These are phyloP conservation scores for Choiromyces venosus DNA, from an alignment of 495 filamentous ascomycete species.

Conservation along the genomic window DNA sequence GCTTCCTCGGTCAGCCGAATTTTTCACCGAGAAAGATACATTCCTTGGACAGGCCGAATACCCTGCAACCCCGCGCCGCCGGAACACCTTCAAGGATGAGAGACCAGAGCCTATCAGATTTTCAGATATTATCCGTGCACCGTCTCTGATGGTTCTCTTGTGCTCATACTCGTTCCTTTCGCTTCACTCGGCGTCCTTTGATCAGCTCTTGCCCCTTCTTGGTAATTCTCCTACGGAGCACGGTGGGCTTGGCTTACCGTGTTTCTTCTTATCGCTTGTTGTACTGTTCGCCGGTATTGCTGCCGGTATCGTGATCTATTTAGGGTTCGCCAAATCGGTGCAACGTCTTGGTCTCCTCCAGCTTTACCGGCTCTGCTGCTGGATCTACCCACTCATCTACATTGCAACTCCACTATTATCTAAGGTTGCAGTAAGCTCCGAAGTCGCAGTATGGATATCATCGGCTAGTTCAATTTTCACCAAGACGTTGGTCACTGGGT, in stretches of 20 bases:
- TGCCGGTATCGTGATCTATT: constrained; percentile 43
- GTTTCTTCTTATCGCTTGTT: constrained; percentile 44
- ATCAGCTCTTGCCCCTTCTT: constrained; percentile 47
- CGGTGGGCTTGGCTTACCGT: constrained; percentile 48
- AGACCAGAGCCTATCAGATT: constrained; percentile 45
- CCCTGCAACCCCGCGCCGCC: constrained; percentile 22
- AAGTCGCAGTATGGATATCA: constrained; percentile 38
- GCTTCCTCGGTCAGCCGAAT: constrained; percentile 32
- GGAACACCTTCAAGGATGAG: constrained; percentile 40
- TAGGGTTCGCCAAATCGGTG: constrained; percentile 40
- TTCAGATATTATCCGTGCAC: constrained; percentile 45
- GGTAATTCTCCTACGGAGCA: constrained; percentile 46
- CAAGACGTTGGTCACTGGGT: constrained; percentile 45
- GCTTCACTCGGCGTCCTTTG: constrained; percentile 48
- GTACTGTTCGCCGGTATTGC: constrained; percentile 43
- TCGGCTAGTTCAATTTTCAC: constrained; percentile 44
- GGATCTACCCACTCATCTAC: constrained; percentile 47
- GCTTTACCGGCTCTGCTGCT: constrained; percentile 44
- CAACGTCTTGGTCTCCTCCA: constrained; percentile 45
- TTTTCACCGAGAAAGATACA: constrained; percentile 46
- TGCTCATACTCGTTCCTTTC: constrained; percentile 47
- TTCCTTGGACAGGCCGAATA: constrained; percentile 43
- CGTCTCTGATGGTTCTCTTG: constrained; percentile 47
- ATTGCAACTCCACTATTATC: constrained; percentile 44
- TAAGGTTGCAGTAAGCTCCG: constrained; percentile 37